These are phyloP conservation scores for Dichotomocladium elegans DNA, from an alignment of 371 early-diverging fungal species.

Conservation along the genomic window DNA sequence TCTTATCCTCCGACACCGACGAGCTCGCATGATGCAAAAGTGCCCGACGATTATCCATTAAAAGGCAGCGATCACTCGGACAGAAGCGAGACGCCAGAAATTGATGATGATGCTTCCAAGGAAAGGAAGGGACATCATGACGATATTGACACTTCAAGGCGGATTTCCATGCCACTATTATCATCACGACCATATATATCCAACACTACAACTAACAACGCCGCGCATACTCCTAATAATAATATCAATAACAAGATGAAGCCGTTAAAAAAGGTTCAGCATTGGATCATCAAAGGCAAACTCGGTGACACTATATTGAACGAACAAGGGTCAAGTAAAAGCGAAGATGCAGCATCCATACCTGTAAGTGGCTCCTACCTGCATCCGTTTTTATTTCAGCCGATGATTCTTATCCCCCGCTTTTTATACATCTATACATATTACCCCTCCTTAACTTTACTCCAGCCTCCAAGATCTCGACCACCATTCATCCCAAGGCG, in stretches of 20 bases:
- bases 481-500: neutral
- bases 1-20: constrained; percentile 11
- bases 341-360: no score
- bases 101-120: no score
- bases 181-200: neutral
- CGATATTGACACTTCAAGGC: constrained; percentile 5
- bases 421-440: neutral
- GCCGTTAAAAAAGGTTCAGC: constrained; percentile 25
- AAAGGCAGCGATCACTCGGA: neutral
- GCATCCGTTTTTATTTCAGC: no score
- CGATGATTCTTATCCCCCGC: neutral
- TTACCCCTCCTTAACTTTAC: neutral
- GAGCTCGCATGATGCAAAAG: constrained; percentile 10
- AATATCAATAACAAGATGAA: constrained; percentile 4
- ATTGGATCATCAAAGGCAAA: constrained; percentile 19
- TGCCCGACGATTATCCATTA: neutral
- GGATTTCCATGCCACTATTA: constrained; percentile 4
- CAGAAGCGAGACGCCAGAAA: constrained; percentile 12
- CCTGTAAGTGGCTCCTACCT: no score
- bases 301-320: constrained; percentile 4
- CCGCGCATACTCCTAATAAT: neutral
- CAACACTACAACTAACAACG: neutral
- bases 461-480: neutral
- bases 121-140: no score
- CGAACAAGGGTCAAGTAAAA: constrained; percentile 13